A percentile compares a stretch with the other conserved stretches of the same genome.
Conservation (phyloP, 371 early-diverging fungal species). For the Smittium culicis region DNA sequence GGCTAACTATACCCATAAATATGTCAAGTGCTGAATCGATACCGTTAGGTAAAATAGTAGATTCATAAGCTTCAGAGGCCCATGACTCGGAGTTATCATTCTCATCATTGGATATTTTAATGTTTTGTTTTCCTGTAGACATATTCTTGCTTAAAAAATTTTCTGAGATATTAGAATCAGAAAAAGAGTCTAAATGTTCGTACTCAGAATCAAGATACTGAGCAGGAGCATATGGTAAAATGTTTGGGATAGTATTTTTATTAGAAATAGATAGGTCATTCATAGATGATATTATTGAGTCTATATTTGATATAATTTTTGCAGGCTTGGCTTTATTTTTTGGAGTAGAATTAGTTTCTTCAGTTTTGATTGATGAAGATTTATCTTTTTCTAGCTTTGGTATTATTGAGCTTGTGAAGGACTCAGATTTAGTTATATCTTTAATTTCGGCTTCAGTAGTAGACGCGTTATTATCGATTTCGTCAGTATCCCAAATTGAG, state of each 20-base stretch:
- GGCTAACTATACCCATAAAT: conserved; percentile 54
- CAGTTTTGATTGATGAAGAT: not conserved
- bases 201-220: not conserved
- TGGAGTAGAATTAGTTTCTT: no score
- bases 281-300: no score
- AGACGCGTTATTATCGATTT: no score
- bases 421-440: no score
- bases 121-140: not conserved
- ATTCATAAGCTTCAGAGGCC: conserved; percentile 74
- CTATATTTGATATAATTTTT: no score
- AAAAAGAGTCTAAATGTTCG: not conserved
- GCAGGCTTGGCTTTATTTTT: no score
- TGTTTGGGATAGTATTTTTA: not conserved
- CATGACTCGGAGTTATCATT: conserved; percentile 37
- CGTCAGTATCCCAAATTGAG: not conserved
- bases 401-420: no score
- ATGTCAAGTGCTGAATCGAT: conserved; percentile 63
- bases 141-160: no score
- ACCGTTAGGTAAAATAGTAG: conserved; percentile 47
- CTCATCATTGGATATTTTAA: not conserved
- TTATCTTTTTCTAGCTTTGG: not conserved
- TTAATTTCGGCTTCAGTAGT: no score
- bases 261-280: not conserved
- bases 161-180: no score
- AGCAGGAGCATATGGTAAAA: not conserved